Evolutionary conservation across 2,329 filamentous ascomycete genomes (phyloP).

Genomic region (Sclerotinia sclerotiorum): DNA sequence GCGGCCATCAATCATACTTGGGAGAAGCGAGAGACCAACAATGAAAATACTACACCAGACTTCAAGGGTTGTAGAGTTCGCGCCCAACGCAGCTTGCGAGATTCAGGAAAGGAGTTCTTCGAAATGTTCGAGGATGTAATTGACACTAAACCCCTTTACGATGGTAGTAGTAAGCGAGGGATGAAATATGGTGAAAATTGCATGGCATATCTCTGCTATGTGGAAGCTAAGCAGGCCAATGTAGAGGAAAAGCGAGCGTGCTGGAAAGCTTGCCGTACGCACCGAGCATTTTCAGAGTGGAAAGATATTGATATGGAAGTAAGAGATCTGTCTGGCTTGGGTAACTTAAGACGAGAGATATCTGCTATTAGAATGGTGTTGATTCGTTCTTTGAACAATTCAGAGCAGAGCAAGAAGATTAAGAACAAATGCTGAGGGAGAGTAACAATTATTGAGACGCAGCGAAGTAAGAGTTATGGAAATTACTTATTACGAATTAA

Average conservation of each 20-base stretch:
- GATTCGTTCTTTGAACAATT: too few species aligned
- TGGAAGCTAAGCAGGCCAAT: not conserved
- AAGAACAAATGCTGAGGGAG: too few species aligned
- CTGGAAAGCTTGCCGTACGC: not conserved
- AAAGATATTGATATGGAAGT: too few species aligned
- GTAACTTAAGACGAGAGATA: too few species aligned
- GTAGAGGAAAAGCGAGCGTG: not conserved
- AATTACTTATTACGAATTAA: too few species aligned
- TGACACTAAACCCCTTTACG: not conserved
- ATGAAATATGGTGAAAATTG: not conserved
- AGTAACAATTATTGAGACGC: too few species aligned
- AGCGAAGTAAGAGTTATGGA: too few species aligned
- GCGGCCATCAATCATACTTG: not conserved
- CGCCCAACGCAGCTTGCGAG: not conserved
- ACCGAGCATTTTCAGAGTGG: too few species aligned
- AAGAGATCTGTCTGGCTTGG: too few species aligned
- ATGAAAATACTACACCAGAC: not conserved
- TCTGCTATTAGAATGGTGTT: too few species aligned
- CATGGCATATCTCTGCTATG: not conserved
- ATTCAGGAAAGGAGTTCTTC: not conserved
- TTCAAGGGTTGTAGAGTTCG: not conserved
- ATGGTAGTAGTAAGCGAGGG: not conserved
- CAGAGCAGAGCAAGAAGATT: too few species aligned
- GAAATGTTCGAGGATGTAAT: not conserved
- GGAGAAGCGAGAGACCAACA: not conserved